Evolutionary conservation across 73 alveolate species (phyloP), one percentile per base, ranked within the genome.

Genomic region (Loxodes magnus): DNA sequence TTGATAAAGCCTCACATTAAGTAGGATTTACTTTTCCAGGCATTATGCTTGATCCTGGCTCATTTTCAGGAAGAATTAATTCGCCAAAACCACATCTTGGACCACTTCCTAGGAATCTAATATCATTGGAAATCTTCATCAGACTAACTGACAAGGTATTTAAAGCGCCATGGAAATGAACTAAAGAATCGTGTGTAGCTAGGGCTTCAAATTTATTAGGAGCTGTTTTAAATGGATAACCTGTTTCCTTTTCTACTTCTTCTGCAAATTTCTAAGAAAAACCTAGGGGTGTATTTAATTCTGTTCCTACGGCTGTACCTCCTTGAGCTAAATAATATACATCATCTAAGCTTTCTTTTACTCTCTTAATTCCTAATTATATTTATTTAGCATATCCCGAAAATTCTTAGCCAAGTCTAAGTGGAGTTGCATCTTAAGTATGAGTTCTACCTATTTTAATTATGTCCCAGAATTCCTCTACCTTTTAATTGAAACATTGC

Each of bases 241-340:
- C 97, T 37, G 99, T 88, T 55, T 85, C 92, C 62, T 86, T 87
- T 33, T 56, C 60, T 77, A 51, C 96, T 79, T 21, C 74, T 84
- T 82, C 23, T 6, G 48, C 44, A 0, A 46, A 5, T 21, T 53
- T 58, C 68, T 72, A 88, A 17, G 88, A 74, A 65, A 78, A 87
- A 10, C 95, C 96, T 2, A 72, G 70, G 30, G 78, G 84, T 53
- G 97, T 86, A 67, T 93, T 89, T 14, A 93, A 61, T 34, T 98
- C 99, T 16, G 99, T 93, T 33, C 99, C 99, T 10, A 93, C 96
- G 3, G 99, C 99, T 20, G 99, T 93, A 24, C 97, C 97, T 14
- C 99, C 99, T 87, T 86, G 90, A 50, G 96, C 96, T 17, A 93
- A 61, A 59, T 72, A 75, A 31, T 72, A 71, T 22, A 90, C 78